Evolutionary conservation across 2,329 filamentous ascomycete genomes (phyloP).

Genomic region (Epichloe aotearoae): DNA sequence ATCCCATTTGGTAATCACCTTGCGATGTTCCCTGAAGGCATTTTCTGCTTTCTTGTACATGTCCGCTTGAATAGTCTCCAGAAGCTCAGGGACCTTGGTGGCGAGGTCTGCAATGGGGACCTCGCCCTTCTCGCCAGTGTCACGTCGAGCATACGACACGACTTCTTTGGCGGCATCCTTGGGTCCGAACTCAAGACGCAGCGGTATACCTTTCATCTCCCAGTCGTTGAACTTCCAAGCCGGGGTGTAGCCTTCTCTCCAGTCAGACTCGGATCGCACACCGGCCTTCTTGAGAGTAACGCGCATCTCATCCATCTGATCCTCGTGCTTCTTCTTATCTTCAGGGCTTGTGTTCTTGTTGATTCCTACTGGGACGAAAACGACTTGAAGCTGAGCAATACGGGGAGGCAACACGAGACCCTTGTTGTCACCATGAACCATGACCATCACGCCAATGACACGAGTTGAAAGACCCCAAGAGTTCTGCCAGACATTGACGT

Average conservation of each 20-base stretch:
- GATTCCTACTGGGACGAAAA: constrained; percentile 86
- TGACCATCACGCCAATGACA: constrained; percentile 96
- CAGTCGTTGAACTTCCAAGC: constrained; percentile 99
- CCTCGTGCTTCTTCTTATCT: constrained; percentile 62
- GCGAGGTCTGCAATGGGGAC: constrained; percentile 63
- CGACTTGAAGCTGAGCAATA: constrained; percentile 71
- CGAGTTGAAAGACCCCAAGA: constrained; percentile 97
- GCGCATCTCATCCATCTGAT: constrained; percentile 60
- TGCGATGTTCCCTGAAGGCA: constrained; percentile 66
- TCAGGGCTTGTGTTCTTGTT: constrained; percentile 77
- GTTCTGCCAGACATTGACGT: constrained; percentile 93
- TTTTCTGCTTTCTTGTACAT: constrained; percentile 65
- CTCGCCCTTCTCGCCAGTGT: constrained; percentile 71
- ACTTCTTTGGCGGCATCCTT: constrained; percentile 81
- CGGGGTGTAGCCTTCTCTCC: constrained; percentile 82
- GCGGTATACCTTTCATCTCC: constrained; percentile 90
- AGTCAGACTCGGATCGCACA: constrained; percentile 69
- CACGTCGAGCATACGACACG: constrained; percentile 75
- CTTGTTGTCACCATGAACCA: constrained; percentile 94
- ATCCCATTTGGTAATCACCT: constrained; percentile 74
- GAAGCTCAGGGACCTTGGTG: constrained; percentile 61
- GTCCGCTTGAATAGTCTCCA: constrained; percentile 82
- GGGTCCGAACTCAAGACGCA: constrained; percentile 89
- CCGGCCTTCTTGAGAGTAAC: constrained; percentile 56
- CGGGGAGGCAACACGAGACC: constrained; percentile 87